Base-by-base conservation (phyloP, 2,329 filamentous ascomycete species). In the Chaetothyriales sp. region DNA sequence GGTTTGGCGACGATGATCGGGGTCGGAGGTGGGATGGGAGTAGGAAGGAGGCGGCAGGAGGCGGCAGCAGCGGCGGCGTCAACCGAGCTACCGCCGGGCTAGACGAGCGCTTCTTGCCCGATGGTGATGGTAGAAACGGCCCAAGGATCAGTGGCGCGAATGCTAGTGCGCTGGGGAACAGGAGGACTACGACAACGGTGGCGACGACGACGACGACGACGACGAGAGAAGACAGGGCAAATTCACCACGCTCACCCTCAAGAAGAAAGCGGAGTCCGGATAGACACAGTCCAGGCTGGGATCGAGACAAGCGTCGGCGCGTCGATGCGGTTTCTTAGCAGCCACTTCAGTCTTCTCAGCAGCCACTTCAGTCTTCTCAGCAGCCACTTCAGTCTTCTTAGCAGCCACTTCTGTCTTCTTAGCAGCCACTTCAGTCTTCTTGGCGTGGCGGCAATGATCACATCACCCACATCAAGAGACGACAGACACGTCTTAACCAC, bases 1-100 rank as follows among this genome's bases (percentile, higher is more conserved):
- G 77, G 28, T 95, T 89, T 84, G 90, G 70, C 4, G 66, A 68
- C 18, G 77, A 77, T 22, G 78, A 80, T 56, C 73, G 67, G 51
- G 63, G 69, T 48, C 60, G 59, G 56, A 54, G 50, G 19, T 56
- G 59, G 4, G 54, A 54, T 55, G 54, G 60, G 60, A 51, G 61
- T 58, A 25, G 55, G 43, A 60, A 58, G 43, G 53, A 54, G n/a
- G 58, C 62, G n/a, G 58, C 62, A 29, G 57, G 60, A 44, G 62
- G 66, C 8, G 60, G 60, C 8, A 51, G 55, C 18, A 52, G 51
- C 18, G 57, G 49, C 18, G 55, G 43, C 3, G 50, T 48, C 2
- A 51, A 68, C 47, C 65, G 61, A 3, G 62, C 66, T 29, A 63
- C 66, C 4, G 56, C 66, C 48, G 70, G 67, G 10, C 60, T 73